Evolutionary conservation across 768 basidiomycete species (phyloP), one percentile per base, ranked within the genome.

Genomic region (Amanita muscaria): DNA sequence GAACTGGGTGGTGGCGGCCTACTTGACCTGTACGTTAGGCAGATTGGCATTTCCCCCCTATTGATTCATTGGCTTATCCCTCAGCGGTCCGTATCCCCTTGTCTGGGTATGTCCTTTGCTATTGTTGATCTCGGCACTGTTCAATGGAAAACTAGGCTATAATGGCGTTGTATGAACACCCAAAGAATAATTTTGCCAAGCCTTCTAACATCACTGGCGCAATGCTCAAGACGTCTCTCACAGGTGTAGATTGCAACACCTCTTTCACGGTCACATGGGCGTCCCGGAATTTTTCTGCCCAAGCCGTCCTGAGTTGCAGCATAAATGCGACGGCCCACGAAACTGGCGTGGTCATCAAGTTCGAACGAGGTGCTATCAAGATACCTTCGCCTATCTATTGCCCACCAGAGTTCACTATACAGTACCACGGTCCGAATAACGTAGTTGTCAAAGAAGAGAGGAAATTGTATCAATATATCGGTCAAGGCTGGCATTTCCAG

Each of bases 401-500:
- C 50, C 79, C 87, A 1, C 71, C 71, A 51, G 68, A 69, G 34
- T 88, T 79, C 64, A 80, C 67, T 1, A 79, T 89, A 39, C 68
- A 79, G 54, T 77, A 80, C 53, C 68, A 70, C 46, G 72, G 68
- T 30, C 69, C 70, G 44, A 63, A 64, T 19, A 74, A 72, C 1
- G 69, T 68, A 34, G 44, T 67, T 7, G 65, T 65, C 24, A 67
- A 66, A 40, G 81, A 85, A 55, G 83, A 86, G 57, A 77, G 68
- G 36, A 70, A 62, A 47, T 59, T 54, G 21, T 77, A 83, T 49
- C 67, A 76, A 32, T 80, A 81, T 54, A 63, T 70, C 3, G 87
- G 86, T 8, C 67, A 66, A 25, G 90, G 88, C 6, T 87, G 77
- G 83, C 77, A 88, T 59, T 93, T 81, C 61, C 76, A 92, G 61